Percentiles rank a stretch among this genome's conserved stretches.
phyloP scores from a whole-genome alignment of 176 grass and related monocot species.

The Aegilops bicornis region DNA sequence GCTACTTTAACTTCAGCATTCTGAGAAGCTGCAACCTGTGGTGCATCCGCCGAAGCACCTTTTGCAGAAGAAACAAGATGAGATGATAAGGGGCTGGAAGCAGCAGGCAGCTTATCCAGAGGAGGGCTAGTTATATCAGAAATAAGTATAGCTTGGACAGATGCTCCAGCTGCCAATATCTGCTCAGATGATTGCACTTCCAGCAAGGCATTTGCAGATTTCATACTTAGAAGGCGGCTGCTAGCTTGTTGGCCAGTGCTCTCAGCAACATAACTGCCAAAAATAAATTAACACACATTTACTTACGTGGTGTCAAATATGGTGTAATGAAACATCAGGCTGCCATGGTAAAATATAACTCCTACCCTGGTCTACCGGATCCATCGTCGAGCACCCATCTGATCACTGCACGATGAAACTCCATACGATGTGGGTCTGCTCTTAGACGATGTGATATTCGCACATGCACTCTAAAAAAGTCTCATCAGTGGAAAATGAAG shows the following conservation, averaged over 20 bases:
- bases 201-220: constrained; percentile 91
- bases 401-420: constrained; percentile 76
- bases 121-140: constrained; percentile 58
- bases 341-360: constrained; percentile 6
- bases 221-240: constrained; percentile 92
- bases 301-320: background rate
- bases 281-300: background rate
- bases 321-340: background rate
- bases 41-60: constrained; percentile 11
- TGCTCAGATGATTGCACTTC: constrained; percentile 58
- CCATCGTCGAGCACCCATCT: constrained; percentile 93
- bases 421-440: constrained; percentile 54
- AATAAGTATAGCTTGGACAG: constrained; percentile 68
- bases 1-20: constrained; percentile 63
- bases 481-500: constrained; percentile 1
- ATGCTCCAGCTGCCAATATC: constrained; percentile 63
- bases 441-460: constrained; percentile 62
- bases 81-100: background rate
- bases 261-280: constrained; percentile 71
- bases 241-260: constrained; percentile 90
- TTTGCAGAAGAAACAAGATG: constrained; percentile 23
- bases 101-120: constrained; percentile 23
- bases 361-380: constrained; percentile 87
- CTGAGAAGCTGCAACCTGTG: constrained; percentile 30
- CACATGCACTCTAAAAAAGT: constrained; percentile 62